Evolutionary conservation across 2,329 filamentous ascomycete species (phyloP), one percentile per base, ranked within the genome.

Genomic region (Elsinoe batatas): DNA sequence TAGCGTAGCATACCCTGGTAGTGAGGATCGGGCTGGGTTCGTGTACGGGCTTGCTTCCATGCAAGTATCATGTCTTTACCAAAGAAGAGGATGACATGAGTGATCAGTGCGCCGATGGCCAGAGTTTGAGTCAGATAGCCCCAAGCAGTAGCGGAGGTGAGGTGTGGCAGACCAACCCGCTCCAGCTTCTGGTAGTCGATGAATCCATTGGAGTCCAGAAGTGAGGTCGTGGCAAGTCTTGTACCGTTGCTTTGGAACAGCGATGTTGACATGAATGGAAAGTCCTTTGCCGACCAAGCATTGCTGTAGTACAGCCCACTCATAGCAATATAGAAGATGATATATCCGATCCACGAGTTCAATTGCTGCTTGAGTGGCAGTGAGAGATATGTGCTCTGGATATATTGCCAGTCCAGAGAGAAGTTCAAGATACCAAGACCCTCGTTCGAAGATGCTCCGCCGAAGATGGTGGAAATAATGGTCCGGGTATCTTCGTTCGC

Each of bases 121-220:
- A 76, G 75, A 64, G 81, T 80, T 1, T 78, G 76, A 69, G 80
- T 80, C 58, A 81, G 74, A 69, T 81, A 71, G 3, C 57, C 57
- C 36, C 61, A 64, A 3, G 58, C 60, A 60, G 80, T 80, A 0
- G 65, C 71, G 1, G 76, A 78, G 0, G 72, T 72, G 2, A 81
- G 63, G 6, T 63, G 70, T 0, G 79, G 79, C 2, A 75, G 57
- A 1, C 79, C 79, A 49, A 73, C 70, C 22, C 68, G 61, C 0
- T 64, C 64, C 20, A 81, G 55, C 0, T 72, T 71, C 0, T 63
- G 59, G 56, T 74, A 57, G 58, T 77, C 64, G 18, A 81, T 67
- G 12, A 76, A 58, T 20, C 69, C 71, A 1, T 53, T n/a, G 8
- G 66, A 67, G 2, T 59, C 58, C 54, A 77, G 77, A 1, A 54